Conservation (phyloP, 75 land plant species). For the Pinus albicaulis region DNA sequence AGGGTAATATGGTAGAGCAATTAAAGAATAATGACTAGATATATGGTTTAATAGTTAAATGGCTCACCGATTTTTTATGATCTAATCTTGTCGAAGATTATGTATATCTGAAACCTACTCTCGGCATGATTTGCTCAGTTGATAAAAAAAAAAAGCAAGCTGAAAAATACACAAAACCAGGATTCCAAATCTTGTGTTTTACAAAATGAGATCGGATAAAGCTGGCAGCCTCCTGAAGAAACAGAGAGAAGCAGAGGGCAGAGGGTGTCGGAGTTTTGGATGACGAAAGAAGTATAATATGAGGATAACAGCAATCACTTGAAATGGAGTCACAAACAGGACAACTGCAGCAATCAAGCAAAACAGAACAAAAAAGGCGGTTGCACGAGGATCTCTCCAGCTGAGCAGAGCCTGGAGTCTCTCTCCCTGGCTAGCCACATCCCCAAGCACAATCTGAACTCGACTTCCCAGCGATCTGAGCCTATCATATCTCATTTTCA, state of each 20-base stretch:
- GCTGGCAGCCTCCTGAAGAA: conserved; percentile 66
- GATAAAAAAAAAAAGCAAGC: too few relatives aligned
- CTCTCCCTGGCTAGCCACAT: conserved; percentile 78
- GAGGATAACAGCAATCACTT: conserved; percentile 28
- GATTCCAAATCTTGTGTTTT: too few relatives aligned
- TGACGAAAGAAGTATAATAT: conserved; percentile 65
- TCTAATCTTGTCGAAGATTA: too few relatives aligned
- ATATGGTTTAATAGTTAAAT: too few relatives aligned
- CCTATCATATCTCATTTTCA: conserved; percentile 69
- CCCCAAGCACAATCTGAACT: conserved; percentile 74
- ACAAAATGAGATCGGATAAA: conserved; percentile 43
- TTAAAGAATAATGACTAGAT: too few relatives aligned
- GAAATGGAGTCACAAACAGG: conserved; percentile 58
- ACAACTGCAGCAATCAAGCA: conserved; percentile 52
- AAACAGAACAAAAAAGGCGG: conserved; percentile 49
- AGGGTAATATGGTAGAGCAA: too few relatives aligned
- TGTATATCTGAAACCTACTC: too few relatives aligned
- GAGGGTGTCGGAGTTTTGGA: conserved; percentile 59
- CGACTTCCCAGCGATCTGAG: conserved; percentile 63
- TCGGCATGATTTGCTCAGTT: too few relatives aligned
- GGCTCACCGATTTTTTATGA: too few relatives aligned
- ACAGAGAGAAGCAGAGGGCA: conserved; percentile 45
- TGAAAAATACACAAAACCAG: too few relatives aligned
- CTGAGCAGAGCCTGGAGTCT: conserved; percentile 55
- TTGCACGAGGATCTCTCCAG: conserved; percentile 80